Percentiles rank a stretch among this genome's conserved stretches.
phyloP scores from a whole-genome alignment of 768 basidiomycete genomes.

The Russula compacta region DNA sequence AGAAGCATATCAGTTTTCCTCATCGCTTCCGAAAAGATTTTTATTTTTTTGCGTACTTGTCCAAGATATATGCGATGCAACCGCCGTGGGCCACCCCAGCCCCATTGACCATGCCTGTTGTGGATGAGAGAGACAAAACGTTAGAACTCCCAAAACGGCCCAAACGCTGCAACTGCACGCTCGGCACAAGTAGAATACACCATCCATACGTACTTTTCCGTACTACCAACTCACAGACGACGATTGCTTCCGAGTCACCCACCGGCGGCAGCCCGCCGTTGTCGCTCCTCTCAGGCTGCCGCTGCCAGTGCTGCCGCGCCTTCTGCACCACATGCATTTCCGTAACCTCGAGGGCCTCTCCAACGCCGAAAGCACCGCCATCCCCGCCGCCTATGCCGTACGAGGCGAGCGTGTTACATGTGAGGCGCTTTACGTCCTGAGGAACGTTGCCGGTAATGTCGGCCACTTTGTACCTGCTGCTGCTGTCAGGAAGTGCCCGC shows the following conservation, averaged over 20 bases:
- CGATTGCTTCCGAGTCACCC: slow-evolving; percentile 27
- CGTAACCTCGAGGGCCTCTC: slow-evolving; percentile 49
- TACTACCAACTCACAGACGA: slow-evolving; percentile 53
- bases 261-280: slow-evolving; percentile 27
- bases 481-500: no score
- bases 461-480: slow-evolving; percentile 34
- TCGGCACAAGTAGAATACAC: no score
- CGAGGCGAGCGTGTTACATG: slow-evolving; percentile 54
- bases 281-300: slow-evolving; percentile 27
- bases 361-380: slow-evolving; percentile 44
- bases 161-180: no score
- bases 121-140: background rate
- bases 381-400: slow-evolving; percentile 54
- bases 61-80: slow-evolving; percentile 41
- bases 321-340: slow-evolving; percentile 39
- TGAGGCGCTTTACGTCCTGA: slow-evolving; percentile 54
- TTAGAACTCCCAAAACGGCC: no score
- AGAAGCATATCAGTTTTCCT: background rate
- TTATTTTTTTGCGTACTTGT: background rate
- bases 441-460: slow-evolving; percentile 56
- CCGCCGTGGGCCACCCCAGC: slow-evolving; percentile 73
- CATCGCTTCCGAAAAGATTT: background rate
- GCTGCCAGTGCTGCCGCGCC: no score
- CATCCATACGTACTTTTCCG: slow-evolving; percentile 39
- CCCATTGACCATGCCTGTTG: slow-evolving; percentile 62